These are phyloP conservation scores for Dorcoceras hygrometricum DNA, from an alignment of 257 asterid species.

Conservation along the genomic window DNA sequence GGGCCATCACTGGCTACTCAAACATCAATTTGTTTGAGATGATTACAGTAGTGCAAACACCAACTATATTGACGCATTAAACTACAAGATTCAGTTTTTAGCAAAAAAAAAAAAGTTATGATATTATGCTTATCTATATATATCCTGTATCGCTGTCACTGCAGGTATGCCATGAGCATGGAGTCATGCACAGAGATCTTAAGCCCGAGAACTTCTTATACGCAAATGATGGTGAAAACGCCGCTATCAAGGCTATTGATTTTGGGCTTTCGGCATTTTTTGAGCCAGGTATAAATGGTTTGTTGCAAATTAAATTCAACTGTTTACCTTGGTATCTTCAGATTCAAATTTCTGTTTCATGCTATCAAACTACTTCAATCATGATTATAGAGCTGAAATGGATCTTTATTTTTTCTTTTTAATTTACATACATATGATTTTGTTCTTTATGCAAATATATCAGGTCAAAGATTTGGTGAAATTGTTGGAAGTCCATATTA, in stretches of 20 bases:
- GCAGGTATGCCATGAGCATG: constrained; percentile 61
- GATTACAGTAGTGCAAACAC: no score
- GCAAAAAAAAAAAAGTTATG: no score
- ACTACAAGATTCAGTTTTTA: no score
- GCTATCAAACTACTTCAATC: neutral
- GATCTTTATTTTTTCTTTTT: neutral
- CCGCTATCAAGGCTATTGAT: constrained; percentile 77
- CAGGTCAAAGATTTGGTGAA: constrained; percentile 70
- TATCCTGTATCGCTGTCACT: no score
- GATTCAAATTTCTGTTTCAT: neutral
- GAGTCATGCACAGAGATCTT: constrained; percentile 81
- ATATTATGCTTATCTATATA: no score
- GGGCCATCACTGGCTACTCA: no score
- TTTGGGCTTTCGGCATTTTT: constrained; percentile 86
- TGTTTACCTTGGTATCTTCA: neutral
- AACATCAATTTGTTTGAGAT: no score
- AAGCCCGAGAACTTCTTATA: constrained; percentile 82
- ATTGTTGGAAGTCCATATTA: constrained; percentile 92
- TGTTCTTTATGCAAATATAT: neutral
- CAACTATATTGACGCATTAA: no score
- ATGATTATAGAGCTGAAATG: neutral
- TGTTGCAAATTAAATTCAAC: neutral
- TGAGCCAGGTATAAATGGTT: constrained; percentile 43
- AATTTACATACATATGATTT: neutral
- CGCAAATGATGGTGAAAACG: constrained; percentile 47